phyloP scores from a whole-genome alignment of 2,329 filamentous ascomycete genomes.

The Sporothrix mexicana region DNA sequence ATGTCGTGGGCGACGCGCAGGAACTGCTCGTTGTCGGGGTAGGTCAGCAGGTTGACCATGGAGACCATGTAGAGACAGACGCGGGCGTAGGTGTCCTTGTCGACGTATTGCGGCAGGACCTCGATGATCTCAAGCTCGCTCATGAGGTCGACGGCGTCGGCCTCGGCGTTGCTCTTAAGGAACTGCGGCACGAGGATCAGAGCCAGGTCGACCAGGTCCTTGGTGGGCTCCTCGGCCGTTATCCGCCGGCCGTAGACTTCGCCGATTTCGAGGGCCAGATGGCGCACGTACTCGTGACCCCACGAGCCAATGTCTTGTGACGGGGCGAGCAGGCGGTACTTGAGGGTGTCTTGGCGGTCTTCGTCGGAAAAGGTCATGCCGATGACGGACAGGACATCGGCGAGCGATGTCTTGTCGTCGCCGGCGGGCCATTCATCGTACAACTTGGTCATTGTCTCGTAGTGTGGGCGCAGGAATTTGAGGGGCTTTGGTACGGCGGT shows the following conservation, averaged over 20 bases:
- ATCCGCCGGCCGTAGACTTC: conserved; percentile 90
- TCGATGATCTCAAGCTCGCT: conserved; percentile 98
- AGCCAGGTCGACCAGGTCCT: conserved; percentile 85
- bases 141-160: conserved; percentile 94
- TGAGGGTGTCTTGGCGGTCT: conserved; percentile 92
- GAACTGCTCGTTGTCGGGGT: conserved; percentile 96
- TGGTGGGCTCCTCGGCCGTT: conserved; percentile 80
- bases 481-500: conserved; percentile 97
- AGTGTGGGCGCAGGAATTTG: conserved; percentile 97
- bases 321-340: conserved; percentile 88
- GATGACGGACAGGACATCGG: conserved; percentile 94
- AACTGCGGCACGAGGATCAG: conserved; percentile 89
- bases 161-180: conserved; percentile 95
- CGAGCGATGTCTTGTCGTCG: conserved; percentile 85
- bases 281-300: conserved; percentile 98
- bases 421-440: conserved; percentile 89
- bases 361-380: conserved; percentile 99
- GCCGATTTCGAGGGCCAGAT: conserved; percentile 93
- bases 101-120: conserved; percentile 83
- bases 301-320: conserved; percentile 93
- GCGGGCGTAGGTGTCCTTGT: conserved; percentile 89
- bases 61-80: conserved; percentile 98
- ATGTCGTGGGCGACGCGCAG: conserved; percentile 91
- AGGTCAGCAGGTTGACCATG: conserved; percentile 97
- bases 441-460: conserved; percentile 82